Evolutionary conservation across 306 rosid species (phyloP).

Genomic region (Casuarina cunninghamiana): DNA sequence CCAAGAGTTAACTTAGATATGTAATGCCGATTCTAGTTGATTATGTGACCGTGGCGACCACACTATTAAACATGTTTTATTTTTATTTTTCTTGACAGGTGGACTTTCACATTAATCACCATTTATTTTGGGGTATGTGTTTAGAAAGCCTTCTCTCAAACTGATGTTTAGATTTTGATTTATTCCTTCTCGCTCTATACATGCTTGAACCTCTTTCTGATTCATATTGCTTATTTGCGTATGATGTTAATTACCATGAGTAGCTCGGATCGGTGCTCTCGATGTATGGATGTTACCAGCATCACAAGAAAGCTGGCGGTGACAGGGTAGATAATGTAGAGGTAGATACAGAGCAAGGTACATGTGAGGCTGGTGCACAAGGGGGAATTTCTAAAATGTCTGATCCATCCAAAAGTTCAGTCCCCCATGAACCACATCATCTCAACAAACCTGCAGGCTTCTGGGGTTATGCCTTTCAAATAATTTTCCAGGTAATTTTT

Average conservation of each 20-base stretch:
- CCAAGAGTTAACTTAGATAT: background rate
- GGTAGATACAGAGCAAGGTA: conserved; percentile 70
- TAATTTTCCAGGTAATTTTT: conserved; percentile 72
- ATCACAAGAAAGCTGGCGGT: conserved; percentile 79
- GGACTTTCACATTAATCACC: conserved; percentile 83
- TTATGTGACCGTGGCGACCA: background rate
- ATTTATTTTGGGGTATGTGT: conserved; percentile 91
- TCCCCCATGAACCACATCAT: conserved; percentile 32
- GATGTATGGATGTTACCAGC: conserved; percentile 70
- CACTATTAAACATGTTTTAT: background rate
- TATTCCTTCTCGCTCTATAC: background rate
- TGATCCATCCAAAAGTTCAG: conserved; percentile 38
- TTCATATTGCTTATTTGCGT: conserved; percentile 6
- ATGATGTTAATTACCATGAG: conserved; percentile 22
- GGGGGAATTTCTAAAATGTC: conserved; percentile 33
- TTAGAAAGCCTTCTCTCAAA: conserved; percentile 16
- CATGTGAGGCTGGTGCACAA: conserved; percentile 30
- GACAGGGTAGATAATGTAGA: conserved; percentile 79
- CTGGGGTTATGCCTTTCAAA: conserved; percentile 79
- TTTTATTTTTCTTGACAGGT: conserved; percentile 53
- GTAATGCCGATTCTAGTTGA: conserved; percentile 12
- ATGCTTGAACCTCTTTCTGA: conserved; percentile 1
- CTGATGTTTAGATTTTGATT: conserved; percentile 8
- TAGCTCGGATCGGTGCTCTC: conserved; percentile 89
- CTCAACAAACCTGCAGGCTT: conserved; percentile 69